Percentiles rank a stretch among this genome's conserved stretches.
These are phyloP conservation scores for Solanum hybrid DNA, from an alignment of 305 asterid genomes.

Conservation along the genomic window DNA sequence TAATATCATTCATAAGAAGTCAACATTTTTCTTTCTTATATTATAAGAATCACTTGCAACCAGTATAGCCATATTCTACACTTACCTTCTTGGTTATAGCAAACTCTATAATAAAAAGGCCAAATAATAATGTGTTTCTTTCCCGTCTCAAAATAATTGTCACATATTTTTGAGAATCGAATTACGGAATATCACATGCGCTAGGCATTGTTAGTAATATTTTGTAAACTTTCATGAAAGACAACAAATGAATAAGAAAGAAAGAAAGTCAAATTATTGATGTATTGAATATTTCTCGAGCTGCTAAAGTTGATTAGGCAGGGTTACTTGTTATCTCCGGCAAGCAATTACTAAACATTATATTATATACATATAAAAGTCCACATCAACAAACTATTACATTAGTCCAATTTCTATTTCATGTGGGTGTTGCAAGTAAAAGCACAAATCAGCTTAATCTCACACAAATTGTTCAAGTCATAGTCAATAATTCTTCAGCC, in stretches of 20 bases:
- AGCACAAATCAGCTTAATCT: not conserved
- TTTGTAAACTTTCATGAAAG: not conserved
- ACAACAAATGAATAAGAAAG: not conserved
- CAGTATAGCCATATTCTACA: not conserved
- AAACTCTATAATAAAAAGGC: not conserved
- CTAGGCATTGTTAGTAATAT: not conserved
- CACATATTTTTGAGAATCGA: not conserved
- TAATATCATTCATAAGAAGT: not conserved
- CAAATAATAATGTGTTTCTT: not conserved
- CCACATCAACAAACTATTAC: not conserved
- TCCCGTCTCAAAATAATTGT: not conserved
- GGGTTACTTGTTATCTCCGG: slow-evolving; percentile 9
- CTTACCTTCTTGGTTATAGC: not conserved
- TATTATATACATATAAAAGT: not conserved
- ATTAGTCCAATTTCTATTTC: not conserved
- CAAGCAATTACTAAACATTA: slow-evolving; percentile 8
- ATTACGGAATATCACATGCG: not conserved
- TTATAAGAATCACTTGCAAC: not conserved
- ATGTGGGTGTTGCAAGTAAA: not conserved
- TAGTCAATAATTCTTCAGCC: not conserved
- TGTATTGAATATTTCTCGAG: slow-evolving; percentile 14
- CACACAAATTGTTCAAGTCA: not conserved
- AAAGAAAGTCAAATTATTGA: slow-evolving; percentile 19
- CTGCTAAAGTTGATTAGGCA: slow-evolving; percentile 12
- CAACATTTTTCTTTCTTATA: not conserved